phyloP scores from a whole-genome alignment of 257 asterid species.

The Solanum bukasovii region DNA sequence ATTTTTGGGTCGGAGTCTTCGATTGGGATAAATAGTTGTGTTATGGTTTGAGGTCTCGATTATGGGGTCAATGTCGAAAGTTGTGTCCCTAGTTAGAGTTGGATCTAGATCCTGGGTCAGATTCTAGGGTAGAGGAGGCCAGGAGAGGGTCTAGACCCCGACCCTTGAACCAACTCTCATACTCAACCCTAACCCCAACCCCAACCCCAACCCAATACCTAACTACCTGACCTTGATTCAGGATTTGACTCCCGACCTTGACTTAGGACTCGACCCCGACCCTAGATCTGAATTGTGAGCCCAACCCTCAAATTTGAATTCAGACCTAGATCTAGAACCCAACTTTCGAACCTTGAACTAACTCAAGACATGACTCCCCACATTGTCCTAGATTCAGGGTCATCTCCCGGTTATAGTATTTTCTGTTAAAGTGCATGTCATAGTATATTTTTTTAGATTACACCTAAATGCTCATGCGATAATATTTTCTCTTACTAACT shows the following conservation, averaged over 20 bases:
- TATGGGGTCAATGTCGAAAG: not conserved
- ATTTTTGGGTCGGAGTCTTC: not conserved
- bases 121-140: not conserved
- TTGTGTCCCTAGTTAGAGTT: not conserved
- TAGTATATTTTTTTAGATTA: not conserved
- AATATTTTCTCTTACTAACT: not conserved
- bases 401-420: not conserved
- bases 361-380: not conserved
- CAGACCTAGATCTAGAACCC: not conserved
- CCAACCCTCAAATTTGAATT: not conserved
- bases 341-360: not conserved
- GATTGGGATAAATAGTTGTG: not conserved
- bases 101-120: not conserved
- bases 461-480: not conserved
- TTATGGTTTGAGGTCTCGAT: not conserved
- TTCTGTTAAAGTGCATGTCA: not conserved
- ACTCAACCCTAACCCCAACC: not conserved
- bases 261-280: not conserved
- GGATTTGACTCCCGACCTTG: not conserved
- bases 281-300: not conserved
- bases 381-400: not conserved
- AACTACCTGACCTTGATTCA: not conserved
- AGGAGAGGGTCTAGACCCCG: not conserved
- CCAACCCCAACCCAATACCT: not conserved
- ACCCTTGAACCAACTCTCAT: not conserved